Evolutionary conservation across 2,329 filamentous ascomycete species (phyloP).

Genomic region (Meredithiella fracta): DNA sequence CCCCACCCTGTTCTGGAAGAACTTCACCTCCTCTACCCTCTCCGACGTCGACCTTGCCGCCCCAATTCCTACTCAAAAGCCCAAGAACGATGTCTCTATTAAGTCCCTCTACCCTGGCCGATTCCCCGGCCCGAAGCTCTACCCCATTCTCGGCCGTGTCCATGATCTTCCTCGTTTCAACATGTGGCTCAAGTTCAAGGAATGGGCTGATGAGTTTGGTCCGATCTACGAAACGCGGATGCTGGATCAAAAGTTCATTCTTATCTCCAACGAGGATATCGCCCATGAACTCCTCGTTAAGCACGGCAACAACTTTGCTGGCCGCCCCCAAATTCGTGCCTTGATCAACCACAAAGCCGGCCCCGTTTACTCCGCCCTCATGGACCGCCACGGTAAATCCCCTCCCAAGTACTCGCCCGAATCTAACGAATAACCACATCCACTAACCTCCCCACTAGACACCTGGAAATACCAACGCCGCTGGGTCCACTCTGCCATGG

Average conservation of each 20-base stretch:
- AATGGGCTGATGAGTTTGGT: slow-evolving; percentile 28
- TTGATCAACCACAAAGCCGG: slow-evolving; percentile 33
- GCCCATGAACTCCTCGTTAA: slow-evolving; percentile 33
- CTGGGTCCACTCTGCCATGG: slow-evolving; percentile 35
- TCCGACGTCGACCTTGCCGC: not conserved
- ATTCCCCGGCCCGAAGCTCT: slow-evolving; percentile 32
- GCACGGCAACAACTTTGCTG: slow-evolving; percentile 33
- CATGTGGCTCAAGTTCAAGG: slow-evolving; percentile 35
- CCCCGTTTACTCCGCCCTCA: slow-evolving; percentile 31
- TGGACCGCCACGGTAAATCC: slow-evolving; percentile 30
- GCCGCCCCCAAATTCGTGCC: slow-evolving; percentile 33
- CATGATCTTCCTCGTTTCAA: slow-evolving; percentile 31
- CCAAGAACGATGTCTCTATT: not conserved
- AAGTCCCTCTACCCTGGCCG: slow-evolving; percentile 17
- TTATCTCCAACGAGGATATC: slow-evolving; percentile 32
- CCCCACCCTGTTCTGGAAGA: slow-evolving; percentile 28
- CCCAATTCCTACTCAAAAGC: not conserved
- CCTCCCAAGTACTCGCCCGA: too few relatives aligned
- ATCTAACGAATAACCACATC: not conserved
- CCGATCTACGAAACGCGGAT: slow-evolving; percentile 29
- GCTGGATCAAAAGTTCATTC: slow-evolving; percentile 25
- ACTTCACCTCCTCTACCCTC: slow-evolving; percentile 20
- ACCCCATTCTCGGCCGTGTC: slow-evolving; percentile 31
- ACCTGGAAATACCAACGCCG: slow-evolving; percentile 33
- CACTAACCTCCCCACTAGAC: slow-evolving; percentile 20